A percentile compares a stretch with the other conserved stretches of the same genome.
Conservation (phyloP, 2,329 filamentous ascomycete species). For the Emydomyces testavorans region DNA sequence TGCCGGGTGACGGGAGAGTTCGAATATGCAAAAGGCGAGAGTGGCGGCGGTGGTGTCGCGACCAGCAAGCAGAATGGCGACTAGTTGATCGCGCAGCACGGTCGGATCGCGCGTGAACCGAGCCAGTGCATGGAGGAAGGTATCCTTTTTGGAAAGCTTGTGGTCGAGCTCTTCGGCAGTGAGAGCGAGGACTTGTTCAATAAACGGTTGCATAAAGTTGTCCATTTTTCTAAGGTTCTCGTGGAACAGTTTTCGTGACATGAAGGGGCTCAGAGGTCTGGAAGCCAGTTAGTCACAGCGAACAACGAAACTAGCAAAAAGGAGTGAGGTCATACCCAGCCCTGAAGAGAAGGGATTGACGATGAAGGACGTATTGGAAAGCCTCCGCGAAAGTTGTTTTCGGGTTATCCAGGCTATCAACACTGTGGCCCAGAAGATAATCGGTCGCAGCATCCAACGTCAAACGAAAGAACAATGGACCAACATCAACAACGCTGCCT, state of each 20-base stretch:
- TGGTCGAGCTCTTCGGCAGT: constrained; percentile 59
- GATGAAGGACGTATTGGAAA: constrained; percentile 65
- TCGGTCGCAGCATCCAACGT: constrained; percentile 77
- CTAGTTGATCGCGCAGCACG: constrained; percentile 71
- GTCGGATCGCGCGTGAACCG: constrained; percentile 55
- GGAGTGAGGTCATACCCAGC: constrained; percentile 39
- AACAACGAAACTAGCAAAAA: not conserved
- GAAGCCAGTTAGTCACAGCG: not conserved
- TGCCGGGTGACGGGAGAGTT: constrained; percentile 60
- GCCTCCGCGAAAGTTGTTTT: constrained; percentile 64
- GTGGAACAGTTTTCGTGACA: constrained; percentile 57
- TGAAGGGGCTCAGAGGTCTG: constrained; percentile 48
- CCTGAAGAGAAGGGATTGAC: constrained; percentile 57
- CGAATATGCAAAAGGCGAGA: constrained; percentile 71
- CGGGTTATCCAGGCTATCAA: constrained; percentile 50
- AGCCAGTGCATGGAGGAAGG: constrained; percentile 76
- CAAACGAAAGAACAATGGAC: constrained; percentile 68
- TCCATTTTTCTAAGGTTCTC: constrained; percentile 57
- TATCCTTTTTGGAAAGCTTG: constrained; percentile 60
- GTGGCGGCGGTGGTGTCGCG: constrained; percentile 73
- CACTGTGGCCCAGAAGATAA: constrained; percentile 68
- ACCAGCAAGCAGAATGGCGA: constrained; percentile 71
- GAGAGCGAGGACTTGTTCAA: constrained; percentile 60
- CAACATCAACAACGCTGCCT: constrained; percentile 51
- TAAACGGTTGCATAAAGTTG: constrained; percentile 64